Conservation (phyloP, 257 asterid species). For the Solanum tarijense region DNA sequence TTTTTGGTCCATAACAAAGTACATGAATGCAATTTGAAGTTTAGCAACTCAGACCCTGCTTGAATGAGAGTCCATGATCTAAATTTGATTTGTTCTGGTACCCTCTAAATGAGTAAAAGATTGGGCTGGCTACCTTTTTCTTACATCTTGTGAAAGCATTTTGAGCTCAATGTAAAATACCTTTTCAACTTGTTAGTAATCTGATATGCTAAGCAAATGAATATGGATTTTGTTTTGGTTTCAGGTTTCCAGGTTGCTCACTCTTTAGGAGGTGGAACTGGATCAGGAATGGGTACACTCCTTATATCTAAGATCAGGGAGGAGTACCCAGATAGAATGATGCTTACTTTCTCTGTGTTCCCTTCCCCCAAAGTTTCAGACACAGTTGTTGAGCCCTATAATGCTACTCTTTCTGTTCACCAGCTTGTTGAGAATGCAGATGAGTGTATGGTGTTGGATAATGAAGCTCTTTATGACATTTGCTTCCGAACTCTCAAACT, state of each 20-base stretch:
- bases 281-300: conserved; percentile 84
- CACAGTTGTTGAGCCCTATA: conserved; percentile 76
- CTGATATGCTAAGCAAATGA: not conserved
- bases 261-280: conserved; percentile 84
- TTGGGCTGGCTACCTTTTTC: not conserved
- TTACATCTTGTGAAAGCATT: not conserved
- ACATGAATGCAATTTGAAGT: not conserved
- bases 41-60: not conserved
- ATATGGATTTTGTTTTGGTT: not conserved
- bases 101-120: not conserved
- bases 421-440: conserved; percentile 83
- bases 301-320: conserved; percentile 71
- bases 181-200: not conserved
- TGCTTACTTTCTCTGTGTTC: conserved; percentile 81
- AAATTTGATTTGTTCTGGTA: not conserved
- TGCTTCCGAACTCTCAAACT: conserved; percentile 68
- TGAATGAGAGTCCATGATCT: not conserved
- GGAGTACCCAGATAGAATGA: conserved; percentile 78
- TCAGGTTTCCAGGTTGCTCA: conserved; percentile 75
- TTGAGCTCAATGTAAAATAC: not conserved
- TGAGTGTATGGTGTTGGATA: conserved; percentile 77
- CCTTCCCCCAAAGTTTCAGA: conserved; percentile 81
- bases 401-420: conserved; percentile 72
- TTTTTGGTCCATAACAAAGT: not conserved
- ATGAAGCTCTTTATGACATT: conserved; percentile 62